phyloP scores from a whole-genome alignment of 108 stramenopile genomes.

The Stephanodiscus triporus region DNA sequence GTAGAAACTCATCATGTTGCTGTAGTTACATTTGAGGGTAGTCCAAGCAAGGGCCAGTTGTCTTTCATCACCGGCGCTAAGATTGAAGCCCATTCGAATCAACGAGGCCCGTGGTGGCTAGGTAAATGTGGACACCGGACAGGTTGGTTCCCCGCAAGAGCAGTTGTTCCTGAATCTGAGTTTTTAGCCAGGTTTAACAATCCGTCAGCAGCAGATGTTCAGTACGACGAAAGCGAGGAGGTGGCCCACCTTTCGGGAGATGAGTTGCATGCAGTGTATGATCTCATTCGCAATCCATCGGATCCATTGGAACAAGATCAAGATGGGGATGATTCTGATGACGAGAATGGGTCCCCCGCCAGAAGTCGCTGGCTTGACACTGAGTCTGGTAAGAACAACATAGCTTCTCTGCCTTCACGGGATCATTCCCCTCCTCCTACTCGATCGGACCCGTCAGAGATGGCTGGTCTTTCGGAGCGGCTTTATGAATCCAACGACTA shows the following conservation, averaged over 20 bases:
- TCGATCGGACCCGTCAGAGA: slow-evolving; percentile 36
- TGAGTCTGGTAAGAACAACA: not conserved
- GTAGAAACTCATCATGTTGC: slow-evolving; percentile 51
- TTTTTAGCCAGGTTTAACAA: slow-evolving; percentile 21
- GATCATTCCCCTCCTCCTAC: slow-evolving; percentile 18
- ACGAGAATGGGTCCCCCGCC: slow-evolving; percentile 19
- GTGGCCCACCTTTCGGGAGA: slow-evolving; percentile 23
- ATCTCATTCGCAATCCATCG: slow-evolving; percentile 54
- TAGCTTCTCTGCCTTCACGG: slow-evolving; percentile 1
- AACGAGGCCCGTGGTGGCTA: slow-evolving; percentile 54
- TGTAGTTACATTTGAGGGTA: slow-evolving; percentile 44
- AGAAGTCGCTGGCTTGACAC: slow-evolving; percentile 31
- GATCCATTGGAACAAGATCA: slow-evolving; percentile 31
- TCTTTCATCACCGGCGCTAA: slow-evolving; percentile 46
- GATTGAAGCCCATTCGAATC: slow-evolving; percentile 51
- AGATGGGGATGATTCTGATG: slow-evolving; percentile 7
- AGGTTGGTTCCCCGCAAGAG: slow-evolving; percentile 50
- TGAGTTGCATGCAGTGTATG: slow-evolving; percentile 40
- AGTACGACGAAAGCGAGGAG: slow-evolving; percentile 23
- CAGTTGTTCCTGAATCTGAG: slow-evolving; percentile 50
- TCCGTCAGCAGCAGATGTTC: slow-evolving; percentile 10
- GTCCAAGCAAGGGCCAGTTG: slow-evolving; percentile 43
- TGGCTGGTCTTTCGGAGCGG: slow-evolving; percentile 20
- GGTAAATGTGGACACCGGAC: slow-evolving; percentile 48
- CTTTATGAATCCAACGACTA: slow-evolving; percentile 16